phyloP scores from a whole-genome alignment of 2,329 filamentous ascomycete species.

The Fusarium praegraminearum region DNA sequence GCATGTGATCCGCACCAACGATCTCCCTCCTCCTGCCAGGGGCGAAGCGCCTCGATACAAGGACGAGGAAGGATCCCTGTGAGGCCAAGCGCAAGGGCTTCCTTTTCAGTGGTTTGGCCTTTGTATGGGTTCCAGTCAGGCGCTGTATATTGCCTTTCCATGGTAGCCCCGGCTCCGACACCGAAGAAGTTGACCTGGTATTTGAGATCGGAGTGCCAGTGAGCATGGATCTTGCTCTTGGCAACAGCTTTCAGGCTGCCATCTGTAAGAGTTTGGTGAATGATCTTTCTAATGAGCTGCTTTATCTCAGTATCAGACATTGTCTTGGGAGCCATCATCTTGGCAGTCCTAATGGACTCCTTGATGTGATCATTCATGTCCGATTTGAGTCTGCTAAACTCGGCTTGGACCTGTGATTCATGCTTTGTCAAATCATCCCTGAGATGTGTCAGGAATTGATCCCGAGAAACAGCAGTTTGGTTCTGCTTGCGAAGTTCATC shows the following conservation, averaged over 20 bases:
- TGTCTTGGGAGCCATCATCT: constrained; percentile 44
- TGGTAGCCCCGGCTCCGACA: constrained; percentile 70
- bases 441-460: constrained; percentile 62
- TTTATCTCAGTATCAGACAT: constrained; percentile 58
- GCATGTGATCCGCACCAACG: constrained; percentile 81
- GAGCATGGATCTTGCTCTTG: constrained; percentile 59
- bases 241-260: constrained; percentile 62
- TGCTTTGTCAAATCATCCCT: constrained; percentile 55
- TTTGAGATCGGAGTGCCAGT: constrained; percentile 59
- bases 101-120: constrained; percentile 23
- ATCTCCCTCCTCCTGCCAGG: constrained; percentile 84
- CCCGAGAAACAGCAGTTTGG: constrained; percentile 58
- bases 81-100: constrained; percentile 37
- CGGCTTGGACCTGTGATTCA: constrained; percentile 55
- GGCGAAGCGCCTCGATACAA: constrained; percentile 67
- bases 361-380: constrained; percentile 52
- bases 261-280: constrained; percentile 59
- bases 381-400: constrained; percentile 55
- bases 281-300: constrained; percentile 55
- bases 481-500: constrained; percentile 52
- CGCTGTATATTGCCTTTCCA: constrained; percentile 72
- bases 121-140: constrained; percentile 60
- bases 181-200: constrained; percentile 81
- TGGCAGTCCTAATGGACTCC: constrained; percentile 48
- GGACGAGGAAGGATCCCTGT: constrained; percentile 46